Evolutionary conservation across 305 asterid genomes (phyloP), one percentile per base, ranked within the genome.

Genomic region (Rubia peregrina): DNA sequence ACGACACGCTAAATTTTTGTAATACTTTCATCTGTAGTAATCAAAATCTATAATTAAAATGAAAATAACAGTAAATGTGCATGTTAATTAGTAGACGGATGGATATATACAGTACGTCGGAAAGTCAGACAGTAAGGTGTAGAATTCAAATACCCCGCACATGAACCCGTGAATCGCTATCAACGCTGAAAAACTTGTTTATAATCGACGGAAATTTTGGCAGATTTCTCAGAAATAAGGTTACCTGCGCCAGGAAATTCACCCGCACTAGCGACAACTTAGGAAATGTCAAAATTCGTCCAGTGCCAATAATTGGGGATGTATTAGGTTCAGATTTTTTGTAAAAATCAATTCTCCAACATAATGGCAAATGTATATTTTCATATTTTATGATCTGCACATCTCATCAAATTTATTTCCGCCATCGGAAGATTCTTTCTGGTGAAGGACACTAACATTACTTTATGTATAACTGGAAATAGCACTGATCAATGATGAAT

Each of bases 381-480:
- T 10, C 61, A 17, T n/a, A n/a, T n/a, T n/a, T n/a, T n/a, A n/a
- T n/a, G 53, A 36, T 68, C 65, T 40, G 26, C 3, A 19, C 67
- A 12, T 55, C 36, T 57, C 65, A 57, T 43, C 4, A 69, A 61
- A 65, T 6, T 3, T 13, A 51, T 40, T 46, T 55, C 46, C 65
- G 16, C 59, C 63, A 43, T 46, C 67, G 38, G 40, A 74, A 78
- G 79, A 74, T 78, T 71, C 66, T 71, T 55, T 65, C 43, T 12
- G 66, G 79, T 65, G 71, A 70, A 38, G 62, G 61, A 63, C 59
- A 44, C 9, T 71, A 70, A 63, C 51, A 38, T 56, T 67, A 70
- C 60, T 46, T 67, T 9, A 4, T 48, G 1, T 68, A 73, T 68
- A 21, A 16, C 67, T 36, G 44, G 24, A 62, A 61, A 13, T 17